Percentiles rank a stretch among this genome's conserved stretches.
Conservation (phyloP, 208 protist genomes). For the Paratrypanosoma confusum region DNA sequence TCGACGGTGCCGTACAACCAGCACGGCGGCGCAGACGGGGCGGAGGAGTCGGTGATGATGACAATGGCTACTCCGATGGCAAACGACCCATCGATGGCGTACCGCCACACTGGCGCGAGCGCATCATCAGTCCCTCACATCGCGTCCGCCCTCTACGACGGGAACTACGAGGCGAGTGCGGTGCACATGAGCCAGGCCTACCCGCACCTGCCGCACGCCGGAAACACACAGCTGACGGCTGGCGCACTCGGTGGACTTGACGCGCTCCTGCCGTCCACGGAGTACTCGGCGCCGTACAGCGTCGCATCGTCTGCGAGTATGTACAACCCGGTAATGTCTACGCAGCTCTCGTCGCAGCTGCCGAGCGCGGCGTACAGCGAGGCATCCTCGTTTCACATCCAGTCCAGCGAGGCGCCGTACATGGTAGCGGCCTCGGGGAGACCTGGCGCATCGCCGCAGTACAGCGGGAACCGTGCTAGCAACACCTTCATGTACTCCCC, state of each 20-base stretch:
- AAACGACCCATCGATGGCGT: conserved; percentile 46
- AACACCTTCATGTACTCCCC: too few relatives aligned
- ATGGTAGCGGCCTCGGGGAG: too few relatives aligned
- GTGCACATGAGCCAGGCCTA: conserved; percentile 50
- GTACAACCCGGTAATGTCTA: conserved; percentile 20
- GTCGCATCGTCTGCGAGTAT: conserved; percentile 20
- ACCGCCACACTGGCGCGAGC: conserved; percentile 13
- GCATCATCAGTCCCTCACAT: conserved; percentile 20
- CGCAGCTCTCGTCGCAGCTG: conserved; percentile 3
- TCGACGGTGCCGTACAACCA: conserved; percentile 16
- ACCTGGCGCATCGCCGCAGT: too few relatives aligned
- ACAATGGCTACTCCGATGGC: conserved; percentile 62
- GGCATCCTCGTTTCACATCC: conserved; percentile 61
- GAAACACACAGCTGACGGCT: too few relatives aligned
- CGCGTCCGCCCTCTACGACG: conserved; percentile 30
- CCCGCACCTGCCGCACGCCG: conserved; percentile 2
- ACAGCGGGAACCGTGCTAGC: too few relatives aligned
- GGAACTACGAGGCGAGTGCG: conserved; percentile 44
- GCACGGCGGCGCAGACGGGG: conserved; percentile 28
- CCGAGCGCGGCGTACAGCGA: conserved; percentile 30
- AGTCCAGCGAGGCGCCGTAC: conserved; percentile 28
- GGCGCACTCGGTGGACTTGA: not conserved
- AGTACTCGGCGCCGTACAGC: conserved; percentile 22
- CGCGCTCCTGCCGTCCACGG: conserved; percentile 4
- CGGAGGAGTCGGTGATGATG: too few relatives aligned